Percentiles rank a stretch among this genome's conserved stretches.
These are phyloP conservation scores for Calycina herbarum DNA, from an alignment of 2,329 filamentous ascomycete genomes.

Conservation along the genomic window DNA sequence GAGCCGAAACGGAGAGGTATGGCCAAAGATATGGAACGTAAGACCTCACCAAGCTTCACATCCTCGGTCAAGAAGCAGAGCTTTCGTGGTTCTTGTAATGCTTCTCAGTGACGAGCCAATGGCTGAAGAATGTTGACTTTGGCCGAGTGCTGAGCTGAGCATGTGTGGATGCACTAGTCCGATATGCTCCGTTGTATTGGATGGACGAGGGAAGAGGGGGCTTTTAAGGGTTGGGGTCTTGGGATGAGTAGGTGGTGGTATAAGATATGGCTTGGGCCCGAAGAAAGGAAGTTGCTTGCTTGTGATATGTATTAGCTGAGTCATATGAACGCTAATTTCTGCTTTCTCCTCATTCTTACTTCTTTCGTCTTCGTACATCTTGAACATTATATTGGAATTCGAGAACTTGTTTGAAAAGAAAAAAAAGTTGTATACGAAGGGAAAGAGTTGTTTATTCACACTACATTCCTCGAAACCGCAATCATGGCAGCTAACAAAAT, in stretches of 20 bases:
- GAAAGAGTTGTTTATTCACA: neutral
- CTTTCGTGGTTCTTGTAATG: neutral
- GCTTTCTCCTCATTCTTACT: neutral
- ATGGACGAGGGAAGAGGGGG: neutral
- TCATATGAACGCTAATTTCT: constrained; percentile 3
- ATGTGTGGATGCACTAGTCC: neutral
- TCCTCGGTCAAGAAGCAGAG: constrained; percentile 5
- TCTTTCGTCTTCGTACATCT: neutral
- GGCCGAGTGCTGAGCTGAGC: neutral
- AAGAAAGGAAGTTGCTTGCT: constrained; percentile 7
- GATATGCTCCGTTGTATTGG: neutral
- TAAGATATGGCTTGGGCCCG: neutral
- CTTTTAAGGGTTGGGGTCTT: neutral
- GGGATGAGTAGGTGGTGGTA: neutral
- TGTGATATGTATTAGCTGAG: constrained; percentile 6
- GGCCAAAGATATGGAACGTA: constrained; percentile 4
- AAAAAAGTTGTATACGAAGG: neutral
- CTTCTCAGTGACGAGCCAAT: neutral
- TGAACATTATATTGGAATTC: neutral
- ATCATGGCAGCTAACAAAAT: constrained; percentile 50
- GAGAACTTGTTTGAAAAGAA: neutral
- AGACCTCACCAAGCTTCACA: neutral
- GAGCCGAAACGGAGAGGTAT: constrained; percentile 3
- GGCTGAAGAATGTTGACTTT: neutral
- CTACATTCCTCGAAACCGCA: constrained; percentile 21